These are phyloP conservation scores for Deinandra increscens DNA, from an alignment of 129 eudicot genomes.

Conservation along the genomic window DNA sequence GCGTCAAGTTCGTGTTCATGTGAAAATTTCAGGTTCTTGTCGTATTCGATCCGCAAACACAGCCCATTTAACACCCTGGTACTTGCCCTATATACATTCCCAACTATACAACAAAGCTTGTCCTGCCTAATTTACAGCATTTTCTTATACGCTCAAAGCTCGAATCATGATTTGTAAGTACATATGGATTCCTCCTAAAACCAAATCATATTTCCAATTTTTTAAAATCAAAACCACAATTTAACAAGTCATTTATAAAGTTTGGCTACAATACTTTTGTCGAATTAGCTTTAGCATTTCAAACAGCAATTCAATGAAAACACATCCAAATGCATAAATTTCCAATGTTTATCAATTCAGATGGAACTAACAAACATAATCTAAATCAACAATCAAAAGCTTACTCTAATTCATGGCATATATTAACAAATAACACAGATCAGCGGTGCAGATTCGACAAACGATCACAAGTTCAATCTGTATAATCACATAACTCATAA, in stretches of 20 bases:
- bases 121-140: not conserved
- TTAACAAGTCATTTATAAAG: not conserved
- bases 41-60: too few relatives aligned
- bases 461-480: not conserved
- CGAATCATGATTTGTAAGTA: not conserved
- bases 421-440: slow-evolving; percentile 1
- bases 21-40: too few relatives aligned
- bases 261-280: not conserved
- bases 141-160: not conserved
- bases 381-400: not conserved
- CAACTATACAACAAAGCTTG: not conserved
- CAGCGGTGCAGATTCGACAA: slow-evolving; percentile 2
- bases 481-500: not conserved
- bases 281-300: not conserved
- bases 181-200: not conserved
- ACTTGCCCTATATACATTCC: not conserved
- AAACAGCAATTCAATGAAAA: not conserved
- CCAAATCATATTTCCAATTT: not conserved
- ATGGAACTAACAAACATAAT: not conserved
- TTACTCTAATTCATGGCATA: slow-evolving; percentile 18
- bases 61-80: not conserved
- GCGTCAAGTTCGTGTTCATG: too few relatives aligned
- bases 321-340: slow-evolving; percentile 17
- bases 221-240: slow-evolving; percentile 1
- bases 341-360: slow-evolving; percentile 12